Base-by-base conservation (phyloP, 805 yeast genomes). In the Cephaloascus albidus region DNA sequence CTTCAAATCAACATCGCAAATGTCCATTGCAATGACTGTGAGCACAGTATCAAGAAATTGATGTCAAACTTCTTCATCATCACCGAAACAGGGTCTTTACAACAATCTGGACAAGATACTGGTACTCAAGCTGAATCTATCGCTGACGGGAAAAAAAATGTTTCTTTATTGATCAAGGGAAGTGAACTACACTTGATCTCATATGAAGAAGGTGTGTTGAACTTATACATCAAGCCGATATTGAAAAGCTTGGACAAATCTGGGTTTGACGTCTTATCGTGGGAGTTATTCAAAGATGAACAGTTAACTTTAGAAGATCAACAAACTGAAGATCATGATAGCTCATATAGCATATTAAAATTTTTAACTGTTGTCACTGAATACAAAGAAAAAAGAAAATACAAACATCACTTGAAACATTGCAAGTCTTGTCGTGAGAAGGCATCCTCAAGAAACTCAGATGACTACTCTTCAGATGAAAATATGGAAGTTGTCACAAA, bases 21-120 rank as follows among this genome's bases (percentile, higher is more conserved):
- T 44, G 61, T 78, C 31, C 84, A 78, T 50, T 78, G 85, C 49
- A 59, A 57, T 3, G 71, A 70, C 31, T 78, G 85, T 48, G 72
- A 67, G 43, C 45, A 45, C 3, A 52, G 65, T 10, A 60, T 78
- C 17, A 45, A 47, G 15, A 39, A 45, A 4, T 43, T 55, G 1
- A 41, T 74, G 12, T 36, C 55, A 3, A 40, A 49, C 12, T 38
- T 49, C 20, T 53, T 54, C 38, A 35, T 39, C 27, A 40, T 45
- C 19, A 40, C 35, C 1, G 46, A 51, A 36, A 47, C 51, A n/a
- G n/a, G n/a, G n/a, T n/a, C n/a, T n/a, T n/a, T n/a, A n/a, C 27
- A 3, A 38, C 35, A 4, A 30, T 36, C 16, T 14, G 15, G 8
- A 10, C 18, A 3, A 20, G 35, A 36, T 12, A 19, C 4, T 10